Base-by-base conservation (phyloP, 495 filamentous ascomycete genomes). In the Elasticomyces elasticus region DNA sequence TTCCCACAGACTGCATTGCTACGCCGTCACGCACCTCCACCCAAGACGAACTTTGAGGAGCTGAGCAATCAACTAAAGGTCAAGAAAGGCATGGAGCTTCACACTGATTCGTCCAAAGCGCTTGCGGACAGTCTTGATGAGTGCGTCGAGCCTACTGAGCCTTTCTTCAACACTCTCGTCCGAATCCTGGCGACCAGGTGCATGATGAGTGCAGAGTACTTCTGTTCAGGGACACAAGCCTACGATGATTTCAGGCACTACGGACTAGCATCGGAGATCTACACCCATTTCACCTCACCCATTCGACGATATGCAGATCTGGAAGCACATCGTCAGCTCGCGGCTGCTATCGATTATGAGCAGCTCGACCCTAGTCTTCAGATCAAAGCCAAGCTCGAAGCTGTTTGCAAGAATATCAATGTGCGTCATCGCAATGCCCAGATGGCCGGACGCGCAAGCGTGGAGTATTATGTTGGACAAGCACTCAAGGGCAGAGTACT, bases 151-250 rank as follows among this genome's bases (percentile, higher is more conserved):
- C 67, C 80, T 0, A 63, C 75, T n/a, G 86, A 96, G 60, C 87
- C 94, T 7, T 98, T 96, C 77, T 96, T 97, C 77, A 98, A 98
- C 76, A 97, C 91, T 20, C 81, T 98, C 12, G 79, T 97, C 64
- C 88, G 92, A 59, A 95, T 98, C 71, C 80, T 98, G 70, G 92
- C 92, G 9, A 98, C 94, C 11, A 83, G 92, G 26, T 98, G 92
- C 80, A 97, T 98, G 94, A 94, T 94, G 73, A 90, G 89, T 28
- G 92, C 92, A 54, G 94, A 97, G 69, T 98, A 98, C 74, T 97
- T 97, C 72, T 89, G 86, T 71, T 81, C 89, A 0, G 92, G 92
- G 55, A 89, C 89, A 1, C 88, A 95, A 64, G 79, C 89, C 0
- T 89, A 91, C 66, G 81, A 87, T 0, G 92, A 97, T 59, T 98